These are phyloP conservation scores for Lentithecium fluviatile DNA, from an alignment of 495 filamentous ascomycete species.

Conservation along the genomic window DNA sequence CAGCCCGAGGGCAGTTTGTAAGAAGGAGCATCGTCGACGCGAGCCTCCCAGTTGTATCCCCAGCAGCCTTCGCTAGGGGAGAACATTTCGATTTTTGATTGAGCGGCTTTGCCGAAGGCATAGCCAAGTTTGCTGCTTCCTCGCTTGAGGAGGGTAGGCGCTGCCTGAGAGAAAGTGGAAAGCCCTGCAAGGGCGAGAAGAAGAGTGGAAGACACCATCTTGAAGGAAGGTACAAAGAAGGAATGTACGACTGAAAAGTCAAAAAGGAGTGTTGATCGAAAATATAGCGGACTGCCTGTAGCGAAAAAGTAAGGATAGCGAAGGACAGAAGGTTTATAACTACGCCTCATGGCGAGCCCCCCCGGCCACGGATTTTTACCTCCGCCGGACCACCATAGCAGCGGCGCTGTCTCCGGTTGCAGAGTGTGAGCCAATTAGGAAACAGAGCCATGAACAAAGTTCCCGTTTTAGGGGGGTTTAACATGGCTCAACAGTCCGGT, in stretches of 20 bases:
- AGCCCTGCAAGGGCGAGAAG: background rate
- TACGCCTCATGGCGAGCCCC: no score
- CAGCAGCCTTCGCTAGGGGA: conserved; percentile 4
- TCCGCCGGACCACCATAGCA: no score
- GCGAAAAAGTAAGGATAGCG: no score
- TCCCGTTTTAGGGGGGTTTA: no score
- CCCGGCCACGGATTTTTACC: no score
- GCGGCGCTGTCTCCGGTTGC: no score
- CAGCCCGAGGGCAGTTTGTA: conserved; percentile 29
- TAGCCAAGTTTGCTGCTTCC: background rate
- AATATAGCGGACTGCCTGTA: no score
- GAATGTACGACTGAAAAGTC: background rate
- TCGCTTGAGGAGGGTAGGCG: background rate
- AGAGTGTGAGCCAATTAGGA: no score
- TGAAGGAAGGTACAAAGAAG: background rate
- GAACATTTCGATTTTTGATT: background rate
- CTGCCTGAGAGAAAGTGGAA: background rate
- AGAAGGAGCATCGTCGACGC: background rate
- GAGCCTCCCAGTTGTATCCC: conserved; percentile 17
- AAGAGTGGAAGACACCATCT: background rate
- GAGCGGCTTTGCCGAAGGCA: background rate
- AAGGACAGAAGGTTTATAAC: no score
- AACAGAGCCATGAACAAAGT: no score
- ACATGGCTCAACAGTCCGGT: no score
- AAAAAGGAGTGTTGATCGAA: background rate